Evolutionary conservation across 768 basidiomycete genomes (phyloP).

Genomic region (Agrocybe pediades): DNA sequence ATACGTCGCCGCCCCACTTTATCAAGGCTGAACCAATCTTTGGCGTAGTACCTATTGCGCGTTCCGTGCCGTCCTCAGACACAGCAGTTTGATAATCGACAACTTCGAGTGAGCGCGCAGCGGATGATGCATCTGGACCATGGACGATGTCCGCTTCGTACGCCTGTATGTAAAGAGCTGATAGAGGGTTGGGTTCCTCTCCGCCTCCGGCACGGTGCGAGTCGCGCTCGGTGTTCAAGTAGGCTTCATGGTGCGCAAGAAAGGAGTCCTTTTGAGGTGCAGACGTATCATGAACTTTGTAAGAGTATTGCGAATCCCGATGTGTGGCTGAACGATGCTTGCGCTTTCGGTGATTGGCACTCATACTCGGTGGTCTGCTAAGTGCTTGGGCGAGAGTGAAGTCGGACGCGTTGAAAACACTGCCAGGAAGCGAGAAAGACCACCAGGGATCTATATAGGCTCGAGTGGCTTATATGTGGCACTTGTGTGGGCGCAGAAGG

Average conservation of each 20-base stretch:
- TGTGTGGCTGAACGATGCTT: conserved; percentile 8
- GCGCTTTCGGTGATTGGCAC: conserved; percentile 12
- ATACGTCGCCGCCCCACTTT: conserved; percentile 25
- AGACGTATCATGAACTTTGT: not conserved
- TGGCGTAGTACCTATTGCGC: conserved; percentile 4
- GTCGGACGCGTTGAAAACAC: too few species aligned
- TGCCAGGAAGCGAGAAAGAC: too few species aligned
- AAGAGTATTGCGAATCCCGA: conserved; percentile 1
- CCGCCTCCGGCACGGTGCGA: not conserved
- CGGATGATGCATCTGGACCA: conserved; percentile 44
- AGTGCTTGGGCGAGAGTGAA: not conserved
- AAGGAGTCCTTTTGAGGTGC: conserved; percentile 2
- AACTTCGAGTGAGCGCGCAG: conserved; percentile 40
- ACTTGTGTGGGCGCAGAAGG: too few species aligned
- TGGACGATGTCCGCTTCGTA: conserved; percentile 76
- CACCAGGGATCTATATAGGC: too few species aligned
- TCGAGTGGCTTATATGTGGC: too few species aligned
- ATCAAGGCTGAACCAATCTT: conserved; percentile 36
- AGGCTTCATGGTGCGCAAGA: conserved; percentile 15
- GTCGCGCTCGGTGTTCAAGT: not conserved
- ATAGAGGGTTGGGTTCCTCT: conserved; percentile 10
- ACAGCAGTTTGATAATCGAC: conserved; percentile 14
- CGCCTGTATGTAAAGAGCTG: conserved; percentile 57
- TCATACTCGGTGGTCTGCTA: conserved; percentile 7
- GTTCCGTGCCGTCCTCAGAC: conserved; percentile 1